A percentile compares a stretch with the other conserved stretches of the same genome.
Conservation (phyloP, 495 filamentous ascomycete genomes). For the Letharia lupina region DNA sequence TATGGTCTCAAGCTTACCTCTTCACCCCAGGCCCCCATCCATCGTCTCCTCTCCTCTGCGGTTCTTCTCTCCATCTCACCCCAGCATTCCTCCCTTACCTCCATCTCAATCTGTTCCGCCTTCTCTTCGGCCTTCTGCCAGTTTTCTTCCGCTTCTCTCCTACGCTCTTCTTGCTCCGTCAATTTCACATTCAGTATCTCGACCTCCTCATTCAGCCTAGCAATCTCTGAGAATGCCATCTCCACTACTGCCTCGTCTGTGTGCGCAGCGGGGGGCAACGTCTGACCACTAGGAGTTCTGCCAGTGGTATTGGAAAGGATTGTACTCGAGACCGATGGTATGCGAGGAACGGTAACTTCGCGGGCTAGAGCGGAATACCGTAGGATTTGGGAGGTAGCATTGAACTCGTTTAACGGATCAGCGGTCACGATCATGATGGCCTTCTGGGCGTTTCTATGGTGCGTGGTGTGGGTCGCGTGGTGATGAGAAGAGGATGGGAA, state of each 20-base stretch:
- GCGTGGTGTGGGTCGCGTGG: constrained; percentile 33
- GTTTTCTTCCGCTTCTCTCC: constrained; percentile 49
- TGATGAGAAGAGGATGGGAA: constrained; percentile 62
- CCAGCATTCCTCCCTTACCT: constrained; percentile 84
- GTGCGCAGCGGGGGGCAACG: constrained; percentile 42
- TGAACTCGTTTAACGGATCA: constrained; percentile 89
- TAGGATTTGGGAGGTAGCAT: constrained; percentile 91
- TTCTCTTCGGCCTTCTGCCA: constrained; percentile 54
- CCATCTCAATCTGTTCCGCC: constrained; percentile 65
- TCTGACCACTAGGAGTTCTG: constrained; percentile 37
- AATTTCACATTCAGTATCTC: constrained; percentile 51
- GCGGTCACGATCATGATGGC: constrained; percentile 95
- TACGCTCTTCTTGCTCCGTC: constrained; percentile 54
- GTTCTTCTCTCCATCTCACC: constrained; percentile 74
- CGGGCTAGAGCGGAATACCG: constrained; percentile 90
- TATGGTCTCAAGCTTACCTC: constrained; percentile 41
- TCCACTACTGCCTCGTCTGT: constrained; percentile 59
- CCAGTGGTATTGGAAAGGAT: constrained; percentile 42
- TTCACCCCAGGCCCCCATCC: constrained; percentile 67
- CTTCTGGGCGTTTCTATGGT: constrained; percentile 61
- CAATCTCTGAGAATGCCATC: constrained; percentile 63
- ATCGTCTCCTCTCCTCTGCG: constrained; percentile 62
- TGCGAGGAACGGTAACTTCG: constrained; percentile 85
- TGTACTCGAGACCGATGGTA: constrained; percentile 64
- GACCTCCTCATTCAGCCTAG: constrained; percentile 63